Evolutionary conservation across 106 monocot genomes (phyloP), one percentile per base, ranked within the genome.

Genomic region (Dendrobium officinale): DNA sequence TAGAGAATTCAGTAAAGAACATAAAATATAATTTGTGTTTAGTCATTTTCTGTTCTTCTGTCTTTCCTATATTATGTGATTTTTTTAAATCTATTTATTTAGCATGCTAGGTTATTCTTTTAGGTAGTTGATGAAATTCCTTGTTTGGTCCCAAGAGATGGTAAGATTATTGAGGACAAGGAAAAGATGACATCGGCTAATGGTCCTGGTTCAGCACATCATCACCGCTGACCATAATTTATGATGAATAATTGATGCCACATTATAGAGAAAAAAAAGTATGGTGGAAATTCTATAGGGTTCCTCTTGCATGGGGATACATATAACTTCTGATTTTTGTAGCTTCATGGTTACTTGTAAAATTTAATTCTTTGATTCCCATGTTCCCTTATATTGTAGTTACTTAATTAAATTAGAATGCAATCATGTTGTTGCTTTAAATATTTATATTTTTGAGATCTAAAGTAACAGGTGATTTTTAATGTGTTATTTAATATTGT

Each of bases 41-140:
- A 19, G 16, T 17, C 15, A 6, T 29, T 42, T 74, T 43, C 7
- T 13, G 20, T 1, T 74, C 44, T 43, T 20, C 41, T 42, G 8
- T 44, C 1, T 74, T 42, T 74, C 70, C 11, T 72, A 74, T 29
- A 74, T 8, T 43, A 74, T 43, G 8, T 74, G 13, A 42, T 7
- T 43, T 42, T 4, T 70, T 70, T 70, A 17, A 4, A 37, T 70
- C 37, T 70, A 37, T 70, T 33, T 66, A 66, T 66, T 66, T 66
- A 22, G 24, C 64, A 66, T 66, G 64, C 64, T 8, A 66, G 64
- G 26, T 16, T 72, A 22, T 68, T 77, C 41, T 27, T 83, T 15
- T 58, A 95, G 92, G 83, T 95, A 49, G 81, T 86, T 7, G 85
- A 96, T 86, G 95, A 88, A 31, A 87, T 93, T 64, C 95, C 95